phyloP scores from a whole-genome alignment of 495 filamentous ascomycete genomes.

The Aspergillus sclerotioniger region DNA sequence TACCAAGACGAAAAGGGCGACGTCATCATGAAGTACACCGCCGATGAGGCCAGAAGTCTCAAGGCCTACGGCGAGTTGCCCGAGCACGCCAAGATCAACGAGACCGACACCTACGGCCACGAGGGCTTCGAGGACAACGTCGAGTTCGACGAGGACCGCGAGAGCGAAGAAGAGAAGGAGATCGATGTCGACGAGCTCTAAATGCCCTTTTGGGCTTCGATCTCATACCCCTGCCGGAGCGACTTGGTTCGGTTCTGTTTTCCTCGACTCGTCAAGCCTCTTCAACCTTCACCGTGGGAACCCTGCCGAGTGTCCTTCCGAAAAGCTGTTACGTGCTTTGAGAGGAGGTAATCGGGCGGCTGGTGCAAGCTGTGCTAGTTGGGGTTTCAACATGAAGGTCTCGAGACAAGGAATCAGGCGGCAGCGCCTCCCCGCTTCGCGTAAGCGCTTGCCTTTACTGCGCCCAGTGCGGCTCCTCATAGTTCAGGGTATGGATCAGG shows the following conservation, averaged over 20 bases:
- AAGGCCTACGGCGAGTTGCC: slow-evolving; percentile 97
- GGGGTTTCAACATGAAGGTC: slow-evolving; percentile 3
- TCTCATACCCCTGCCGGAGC: slow-evolving; percentile 38
- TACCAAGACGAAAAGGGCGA: slow-evolving; percentile 99
- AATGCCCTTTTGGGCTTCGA: slow-evolving; percentile 21
- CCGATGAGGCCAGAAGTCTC: slow-evolving; percentile 91
- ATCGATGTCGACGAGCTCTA: slow-evolving; percentile 61
- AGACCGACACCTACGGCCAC: slow-evolving; percentile 88
- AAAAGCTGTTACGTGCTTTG: slow-evolving; percentile 4
- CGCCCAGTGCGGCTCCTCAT: slow-evolving; percentile 16
- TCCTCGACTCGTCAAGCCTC: slow-evolving; percentile 10
- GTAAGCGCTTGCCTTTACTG: slow-evolving; percentile 8
- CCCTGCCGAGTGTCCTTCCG: neutral
- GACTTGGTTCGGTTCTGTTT: slow-evolving; percentile 30
- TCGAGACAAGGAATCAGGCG: slow-evolving; percentile 16
- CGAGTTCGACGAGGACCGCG: slow-evolving; percentile 60
- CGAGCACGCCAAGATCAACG: slow-evolving; percentile 98
- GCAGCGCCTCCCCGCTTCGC: slow-evolving; percentile 15
- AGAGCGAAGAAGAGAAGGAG: slow-evolving; percentile 57
- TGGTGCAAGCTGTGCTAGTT: neutral
- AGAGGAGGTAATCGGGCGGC: neutral
- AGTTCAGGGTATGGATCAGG: slow-evolving; percentile 27
- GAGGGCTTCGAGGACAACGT: slow-evolving; percentile 59
- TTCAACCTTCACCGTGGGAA: slow-evolving; percentile 5
- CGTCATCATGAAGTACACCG: slow-evolving; percentile 97